A percentile compares a stretch with the other conserved stretches of the same genome.
These are phyloP conservation scores for Botrytis elliptica DNA, from an alignment of 2,329 filamentous ascomycete genomes.

Conservation along the genomic window DNA sequence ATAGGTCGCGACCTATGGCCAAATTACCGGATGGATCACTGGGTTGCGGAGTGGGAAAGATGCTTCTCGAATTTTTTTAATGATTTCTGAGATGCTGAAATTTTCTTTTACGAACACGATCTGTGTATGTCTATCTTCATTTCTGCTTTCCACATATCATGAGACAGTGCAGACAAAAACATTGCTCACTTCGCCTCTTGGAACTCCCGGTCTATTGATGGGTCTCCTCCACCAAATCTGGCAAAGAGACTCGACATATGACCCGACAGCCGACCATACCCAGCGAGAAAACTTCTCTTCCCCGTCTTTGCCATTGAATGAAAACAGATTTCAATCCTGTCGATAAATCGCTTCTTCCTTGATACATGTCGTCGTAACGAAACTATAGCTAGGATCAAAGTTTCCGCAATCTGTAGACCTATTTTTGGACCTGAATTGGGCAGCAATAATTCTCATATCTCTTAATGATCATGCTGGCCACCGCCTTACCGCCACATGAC, in stretches of 20 bases:
- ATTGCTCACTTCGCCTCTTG: background rate
- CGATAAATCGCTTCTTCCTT: background rate
- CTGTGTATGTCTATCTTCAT: background rate
- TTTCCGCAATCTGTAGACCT: background rate
- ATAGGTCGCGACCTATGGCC: background rate
- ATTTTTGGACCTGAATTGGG: background rate
- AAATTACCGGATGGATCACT: background rate
- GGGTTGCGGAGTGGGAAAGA: background rate
- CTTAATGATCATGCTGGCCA: background rate
- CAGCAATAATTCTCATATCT: background rate
- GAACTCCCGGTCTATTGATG: background rate
- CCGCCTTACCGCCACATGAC: conserved; percentile 1
- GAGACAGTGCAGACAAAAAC: background rate
- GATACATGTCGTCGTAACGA: background rate
- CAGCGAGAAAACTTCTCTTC: background rate
- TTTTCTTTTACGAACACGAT: background rate
- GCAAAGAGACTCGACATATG: background rate
- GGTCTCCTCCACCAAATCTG: background rate
- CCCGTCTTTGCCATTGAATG: background rate
- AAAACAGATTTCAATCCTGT: background rate
- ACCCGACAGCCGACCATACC: background rate
- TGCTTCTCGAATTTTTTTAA: background rate
- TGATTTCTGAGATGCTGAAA: background rate
- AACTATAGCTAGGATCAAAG: background rate
- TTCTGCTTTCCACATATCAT: background rate